Evolutionary conservation across 768 basidiomycete species (phyloP).

Genomic region (Piloderma croceum): DNA sequence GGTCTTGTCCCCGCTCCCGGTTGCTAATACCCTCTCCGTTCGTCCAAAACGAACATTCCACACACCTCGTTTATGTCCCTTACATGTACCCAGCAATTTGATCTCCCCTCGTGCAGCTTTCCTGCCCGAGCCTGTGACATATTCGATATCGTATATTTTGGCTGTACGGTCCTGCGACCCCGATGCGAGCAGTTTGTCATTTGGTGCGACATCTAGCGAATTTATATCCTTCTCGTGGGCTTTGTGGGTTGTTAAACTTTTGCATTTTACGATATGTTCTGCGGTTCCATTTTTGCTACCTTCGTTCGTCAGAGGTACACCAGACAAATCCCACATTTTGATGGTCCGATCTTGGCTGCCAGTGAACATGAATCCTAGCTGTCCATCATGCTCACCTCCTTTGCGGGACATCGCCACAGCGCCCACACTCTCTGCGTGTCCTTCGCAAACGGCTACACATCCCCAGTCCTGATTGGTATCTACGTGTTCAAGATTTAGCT

Average conservation of each 20-base stretch:
- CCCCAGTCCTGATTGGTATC: constrained; percentile 47
- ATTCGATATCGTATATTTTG: constrained; percentile 80
- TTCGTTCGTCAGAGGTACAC: constrained; percentile 32
- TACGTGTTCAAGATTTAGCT: constrained; percentile 11
- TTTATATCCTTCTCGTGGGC: constrained; percentile 99
- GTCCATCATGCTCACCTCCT: constrained; percentile 23
- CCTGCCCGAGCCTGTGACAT: constrained; percentile 34
- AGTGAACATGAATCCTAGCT: constrained; percentile 75
- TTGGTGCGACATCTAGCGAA: constrained; percentile 86
- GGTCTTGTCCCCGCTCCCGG: constrained; percentile 93
- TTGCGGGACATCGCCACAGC: constrained; percentile 79
- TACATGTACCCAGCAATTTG: constrained; percentile 77
- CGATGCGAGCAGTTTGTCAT: constrained; percentile 82
- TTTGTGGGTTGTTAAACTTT: constrained; percentile 77
- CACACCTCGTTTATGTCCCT: constrained; percentile 94
- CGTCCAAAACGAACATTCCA: constrained; percentile 90
- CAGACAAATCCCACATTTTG: constrained; percentile 94
- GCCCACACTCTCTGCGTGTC: constrained; percentile 91
- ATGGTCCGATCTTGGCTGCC: constrained; percentile 96
- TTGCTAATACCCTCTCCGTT: constrained; percentile 80
- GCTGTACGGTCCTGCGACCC: constrained; percentile 95
- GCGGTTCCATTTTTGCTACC: constrained; percentile 18
- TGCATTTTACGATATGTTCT: constrained; percentile 49
- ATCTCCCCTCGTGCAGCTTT: constrained; percentile 60
- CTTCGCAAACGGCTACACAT: constrained; percentile 85